phyloP scores from a whole-genome alignment of 2,329 filamentous ascomycete genomes.

The Trichoderma sp. region DNA sequence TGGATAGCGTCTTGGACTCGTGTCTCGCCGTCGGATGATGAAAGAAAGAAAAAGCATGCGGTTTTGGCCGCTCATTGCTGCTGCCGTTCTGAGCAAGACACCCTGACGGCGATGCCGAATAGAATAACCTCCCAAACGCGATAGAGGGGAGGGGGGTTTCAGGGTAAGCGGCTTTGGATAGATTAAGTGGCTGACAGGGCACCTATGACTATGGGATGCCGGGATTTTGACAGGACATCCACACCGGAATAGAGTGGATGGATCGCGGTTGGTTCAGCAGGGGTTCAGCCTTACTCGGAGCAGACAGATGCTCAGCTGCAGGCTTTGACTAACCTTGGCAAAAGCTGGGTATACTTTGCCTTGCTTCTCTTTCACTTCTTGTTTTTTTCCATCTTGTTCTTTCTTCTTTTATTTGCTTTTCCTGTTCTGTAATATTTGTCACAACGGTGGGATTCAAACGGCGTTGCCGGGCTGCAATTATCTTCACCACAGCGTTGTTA shows the following conservation, averaged over 20 bases:
- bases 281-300: neutral
- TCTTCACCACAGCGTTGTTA: constrained; percentile 8
- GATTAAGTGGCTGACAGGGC: constrained; percentile 14
- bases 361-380: neutral
- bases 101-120: constrained; percentile 6
- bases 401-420: neutral
- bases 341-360: neutral
- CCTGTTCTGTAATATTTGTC: neutral
- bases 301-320: neutral
- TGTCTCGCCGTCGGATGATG: constrained; percentile 48
- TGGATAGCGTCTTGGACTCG: constrained; percentile 58
- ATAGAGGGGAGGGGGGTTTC: neutral
- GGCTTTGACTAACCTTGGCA: neutral
- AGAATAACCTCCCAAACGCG: neutral
- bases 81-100: neutral
- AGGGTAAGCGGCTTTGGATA: constrained; percentile 16
- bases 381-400: neutral
- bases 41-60: neutral
- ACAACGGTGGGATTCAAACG: constrained; percentile 3
- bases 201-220: neutral
- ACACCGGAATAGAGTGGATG: constrained; percentile 14
- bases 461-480: constrained; percentile 17
- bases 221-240: constrained; percentile 7
- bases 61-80: neutral
- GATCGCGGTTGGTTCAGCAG: neutral